Evolutionary conservation across 179 eudicot species (phyloP).

Genomic region (Sideroxylon spinosum): DNA sequence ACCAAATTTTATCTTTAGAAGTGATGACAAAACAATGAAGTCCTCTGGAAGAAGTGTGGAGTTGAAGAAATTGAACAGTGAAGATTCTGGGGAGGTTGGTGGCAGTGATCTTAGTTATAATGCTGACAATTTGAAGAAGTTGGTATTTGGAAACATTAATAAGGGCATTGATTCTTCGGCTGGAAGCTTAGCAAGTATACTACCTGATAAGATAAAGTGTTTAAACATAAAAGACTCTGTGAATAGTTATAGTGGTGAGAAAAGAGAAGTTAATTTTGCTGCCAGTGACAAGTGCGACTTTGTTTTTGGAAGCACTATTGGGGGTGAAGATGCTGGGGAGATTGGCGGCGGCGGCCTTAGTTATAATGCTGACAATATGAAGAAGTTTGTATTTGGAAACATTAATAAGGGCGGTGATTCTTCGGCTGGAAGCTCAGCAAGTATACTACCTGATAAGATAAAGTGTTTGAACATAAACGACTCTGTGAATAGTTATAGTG

Average conservation of each 20-base stretch:
- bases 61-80: slow-evolving; percentile 56
- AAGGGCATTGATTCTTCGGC: slow-evolving; percentile 25
- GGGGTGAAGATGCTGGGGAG: slow-evolving; percentile 17
- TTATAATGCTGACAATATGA: slow-evolving; percentile 18
- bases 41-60: slow-evolving; percentile 26
- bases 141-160: slow-evolving; percentile 32
- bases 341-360: slow-evolving; percentile 18
- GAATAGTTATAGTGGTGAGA: slow-evolving; percentile 12
- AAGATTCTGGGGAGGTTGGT: slow-evolving; percentile 29
- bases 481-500: slow-evolving; percentile 14
- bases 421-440: slow-evolving; percentile 28
- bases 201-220: slow-evolving; percentile 42
- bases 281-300: slow-evolving; percentile 22
- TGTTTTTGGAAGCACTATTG: slow-evolving; percentile 24
- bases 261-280: slow-evolving; percentile 15
- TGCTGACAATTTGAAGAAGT: slow-evolving; percentile 20
- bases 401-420: slow-evolving; percentile 24
- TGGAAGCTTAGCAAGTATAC: slow-evolving; percentile 26
- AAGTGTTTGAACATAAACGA: slow-evolving; percentile 45
- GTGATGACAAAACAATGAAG: background rate
- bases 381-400: slow-evolving; percentile 32
- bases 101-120: slow-evolving; percentile 18
- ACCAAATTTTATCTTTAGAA: slow-evolving; percentile 13
- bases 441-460: slow-evolving; percentile 37
- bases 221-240: slow-evolving; percentile 39